Percentiles rank a stretch among this genome's conserved stretches.
These are phyloP conservation scores for Hypoxylon sp. DNA, from an alignment of 2,329 filamentous ascomycete species.

Conservation along the genomic window DNA sequence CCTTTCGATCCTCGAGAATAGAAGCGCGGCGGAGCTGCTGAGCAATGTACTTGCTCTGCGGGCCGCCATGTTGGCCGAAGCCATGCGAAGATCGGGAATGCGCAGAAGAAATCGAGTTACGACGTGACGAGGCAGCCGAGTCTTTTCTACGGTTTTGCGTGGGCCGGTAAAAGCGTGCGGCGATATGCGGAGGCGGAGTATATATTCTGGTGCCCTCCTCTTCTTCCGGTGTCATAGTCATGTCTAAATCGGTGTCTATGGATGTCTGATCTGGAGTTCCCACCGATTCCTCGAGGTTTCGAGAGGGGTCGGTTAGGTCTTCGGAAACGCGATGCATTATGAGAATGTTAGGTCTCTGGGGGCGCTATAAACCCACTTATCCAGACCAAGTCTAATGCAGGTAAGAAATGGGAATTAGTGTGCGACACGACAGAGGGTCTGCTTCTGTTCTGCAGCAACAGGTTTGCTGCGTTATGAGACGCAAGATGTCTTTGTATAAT, in stretches of 20 bases:
- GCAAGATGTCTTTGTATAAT: conserved; percentile 29
- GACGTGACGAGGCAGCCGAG: conserved; percentile 82
- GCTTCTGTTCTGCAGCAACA: conserved; percentile 25
- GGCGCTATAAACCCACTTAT: conserved; percentile 39
- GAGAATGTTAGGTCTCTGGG: conserved; percentile 30
- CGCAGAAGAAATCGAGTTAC: conserved; percentile 83
- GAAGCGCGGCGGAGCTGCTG: conserved; percentile 85
- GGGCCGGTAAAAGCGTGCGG: conserved; percentile 81
- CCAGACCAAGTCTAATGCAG: conserved; percentile 40
- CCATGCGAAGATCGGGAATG: conserved; percentile 79
- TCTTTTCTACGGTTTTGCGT: conserved; percentile 78
- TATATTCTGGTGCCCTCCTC: conserved; percentile 60
- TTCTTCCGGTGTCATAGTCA: conserved; percentile 55
- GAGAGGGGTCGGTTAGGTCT: conserved; percentile 60
- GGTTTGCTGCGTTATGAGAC: conserved; percentile 22
- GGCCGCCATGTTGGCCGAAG: conserved; percentile 66
- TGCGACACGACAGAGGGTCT: conserved; percentile 30
- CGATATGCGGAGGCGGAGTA: conserved; percentile 81
- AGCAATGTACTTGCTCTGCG: conserved; percentile 82
- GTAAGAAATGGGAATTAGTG: conserved; percentile 27
- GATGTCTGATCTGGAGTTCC: conserved; percentile 51
- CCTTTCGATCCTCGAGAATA: conserved; percentile 85
- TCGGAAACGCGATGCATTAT: conserved; percentile 62
- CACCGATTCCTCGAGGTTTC: conserved; percentile 57
- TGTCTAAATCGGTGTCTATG: conserved; percentile 53